A percentile compares a stretch with the other conserved stretches of the same genome.
Evolutionary conservation across 2,329 filamentous ascomycete genomes (phyloP).

Genomic region (Hymenoscyphus scutula): DNA sequence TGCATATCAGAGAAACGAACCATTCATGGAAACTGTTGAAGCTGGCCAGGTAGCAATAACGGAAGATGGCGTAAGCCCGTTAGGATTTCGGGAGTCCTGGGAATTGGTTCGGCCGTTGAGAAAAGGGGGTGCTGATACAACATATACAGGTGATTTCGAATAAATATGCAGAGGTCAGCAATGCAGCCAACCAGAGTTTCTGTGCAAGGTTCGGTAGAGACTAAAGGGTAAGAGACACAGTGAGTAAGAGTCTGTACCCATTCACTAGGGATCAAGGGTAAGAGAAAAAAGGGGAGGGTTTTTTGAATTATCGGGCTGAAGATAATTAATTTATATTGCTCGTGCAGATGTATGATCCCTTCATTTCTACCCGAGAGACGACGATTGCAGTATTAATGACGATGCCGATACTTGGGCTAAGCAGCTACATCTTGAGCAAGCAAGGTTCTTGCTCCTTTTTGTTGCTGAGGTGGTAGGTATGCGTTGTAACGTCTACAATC

Average conservation of each 20-base stretch:
- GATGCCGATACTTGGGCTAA: background rate
- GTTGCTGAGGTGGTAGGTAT: background rate
- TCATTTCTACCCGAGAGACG: background rate
- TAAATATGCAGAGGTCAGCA: background rate
- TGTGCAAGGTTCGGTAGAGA: too few relatives aligned
- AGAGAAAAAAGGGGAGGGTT: background rate
- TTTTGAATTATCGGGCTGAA: background rate
- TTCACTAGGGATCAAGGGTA: background rate
- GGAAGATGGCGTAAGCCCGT: background rate
- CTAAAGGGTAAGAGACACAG: too few relatives aligned
- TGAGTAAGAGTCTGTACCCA: background rate
- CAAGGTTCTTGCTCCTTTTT: background rate
- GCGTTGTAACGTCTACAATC: background rate
- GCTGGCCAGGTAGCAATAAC: background rate
- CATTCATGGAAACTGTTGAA: background rate
- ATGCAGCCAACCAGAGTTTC: background rate
- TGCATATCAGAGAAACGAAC: background rate
- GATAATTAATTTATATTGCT: slow-evolving; percentile 2
- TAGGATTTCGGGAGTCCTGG: background rate
- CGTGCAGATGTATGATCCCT: background rate
- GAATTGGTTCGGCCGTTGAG: background rate
- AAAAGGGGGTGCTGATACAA: background rate
- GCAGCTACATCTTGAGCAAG: background rate
- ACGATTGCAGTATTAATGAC: background rate
- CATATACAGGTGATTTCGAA: background rate